Conservation (phyloP, 768 basidiomycete genomes). For the Hericium coralloides region DNA sequence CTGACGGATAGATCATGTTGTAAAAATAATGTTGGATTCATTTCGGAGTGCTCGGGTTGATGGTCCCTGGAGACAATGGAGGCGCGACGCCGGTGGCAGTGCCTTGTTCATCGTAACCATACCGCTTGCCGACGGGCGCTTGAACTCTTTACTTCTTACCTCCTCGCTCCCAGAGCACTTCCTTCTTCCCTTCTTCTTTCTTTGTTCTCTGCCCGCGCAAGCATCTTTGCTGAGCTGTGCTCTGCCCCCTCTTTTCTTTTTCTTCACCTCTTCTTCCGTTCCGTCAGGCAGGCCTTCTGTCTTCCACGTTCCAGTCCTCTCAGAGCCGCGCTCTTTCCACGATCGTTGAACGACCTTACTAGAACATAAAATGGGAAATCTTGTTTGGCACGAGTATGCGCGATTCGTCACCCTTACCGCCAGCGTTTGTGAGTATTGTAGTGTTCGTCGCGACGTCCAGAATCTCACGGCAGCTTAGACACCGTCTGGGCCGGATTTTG, state of each 20-base stretch:
- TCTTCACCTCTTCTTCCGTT: slow-evolving; percentile 4
- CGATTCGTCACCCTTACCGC: slow-evolving; percentile 62
- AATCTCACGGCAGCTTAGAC: slow-evolving; percentile 33
- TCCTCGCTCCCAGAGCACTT: slow-evolving; percentile 6
- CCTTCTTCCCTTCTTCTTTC: background rate
- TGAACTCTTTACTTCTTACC: background rate
- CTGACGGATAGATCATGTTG: no score
- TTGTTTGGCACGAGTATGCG: slow-evolving; percentile 75
- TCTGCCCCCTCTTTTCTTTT: background rate
- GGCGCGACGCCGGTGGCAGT: background rate
- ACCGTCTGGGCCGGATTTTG: slow-evolving; percentile 76
- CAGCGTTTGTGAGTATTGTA: slow-evolving; percentile 53
- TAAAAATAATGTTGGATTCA: no score
- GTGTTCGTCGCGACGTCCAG: background rate
- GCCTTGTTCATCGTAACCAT: no score
- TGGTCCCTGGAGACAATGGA: background rate
- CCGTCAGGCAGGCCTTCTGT: slow-evolving; percentile 9
- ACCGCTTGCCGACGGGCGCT: no score
- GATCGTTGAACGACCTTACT: background rate
- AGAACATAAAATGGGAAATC: slow-evolving; percentile 53
- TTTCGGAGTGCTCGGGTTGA: background rate
- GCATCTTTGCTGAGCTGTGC: background rate
- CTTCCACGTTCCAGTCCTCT: background rate
- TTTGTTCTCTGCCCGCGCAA: background rate
- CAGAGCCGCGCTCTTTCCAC: background rate